Conservation (phyloP, 2,329 filamentous ascomycete genomes). For the Apiospora arundinis region DNA sequence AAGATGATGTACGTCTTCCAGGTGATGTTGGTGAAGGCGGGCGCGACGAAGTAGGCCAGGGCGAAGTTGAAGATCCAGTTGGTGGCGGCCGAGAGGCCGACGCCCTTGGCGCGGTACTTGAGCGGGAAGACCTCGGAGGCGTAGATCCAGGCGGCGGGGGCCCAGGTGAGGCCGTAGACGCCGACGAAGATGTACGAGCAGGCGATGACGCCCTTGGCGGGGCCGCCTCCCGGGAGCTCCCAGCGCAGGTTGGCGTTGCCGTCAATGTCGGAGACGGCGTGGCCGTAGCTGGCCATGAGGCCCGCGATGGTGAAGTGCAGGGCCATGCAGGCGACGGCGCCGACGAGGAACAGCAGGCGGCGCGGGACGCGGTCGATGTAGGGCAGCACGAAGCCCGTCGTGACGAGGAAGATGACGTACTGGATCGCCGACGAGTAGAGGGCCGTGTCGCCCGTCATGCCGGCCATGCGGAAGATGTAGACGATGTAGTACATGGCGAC, state of each 20-base stretch:
- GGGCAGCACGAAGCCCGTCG: slow-evolving; percentile 55
- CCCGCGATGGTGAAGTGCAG: slow-evolving; percentile 56
- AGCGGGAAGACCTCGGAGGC: slow-evolving; percentile 36
- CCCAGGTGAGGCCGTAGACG: slow-evolving; percentile 41
- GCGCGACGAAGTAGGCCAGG: slow-evolving; percentile 28
- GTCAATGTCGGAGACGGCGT: slow-evolving; percentile 49
- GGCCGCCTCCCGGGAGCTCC: slow-evolving; percentile 43
- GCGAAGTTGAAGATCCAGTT: slow-evolving; percentile 38
- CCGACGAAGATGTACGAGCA: slow-evolving; percentile 55
- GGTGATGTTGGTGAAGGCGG: slow-evolving; percentile 28
- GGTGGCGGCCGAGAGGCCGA: slow-evolving; percentile 31
- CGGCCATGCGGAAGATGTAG: slow-evolving; percentile 68
- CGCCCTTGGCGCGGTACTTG: slow-evolving; percentile 32
- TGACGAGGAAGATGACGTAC: slow-evolving; percentile 62
- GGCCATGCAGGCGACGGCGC: slow-evolving; percentile 51
- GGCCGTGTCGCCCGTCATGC: slow-evolving; percentile 45
- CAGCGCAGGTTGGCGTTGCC: slow-evolving; percentile 55
- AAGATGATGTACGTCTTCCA: slow-evolving; percentile 49
- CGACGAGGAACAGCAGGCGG: slow-evolving; percentile 52
- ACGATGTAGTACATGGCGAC: slow-evolving; percentile 67
- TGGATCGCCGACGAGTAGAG: slow-evolving; percentile 60
- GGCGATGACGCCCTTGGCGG: slow-evolving; percentile 58
- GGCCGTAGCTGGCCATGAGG: slow-evolving; percentile 56
- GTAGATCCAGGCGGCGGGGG: slow-evolving; percentile 30
- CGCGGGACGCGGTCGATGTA: slow-evolving; percentile 57